Evolutionary conservation across 805 yeast species (phyloP).

Genomic region (Nakazawaea ambrosiae): DNA sequence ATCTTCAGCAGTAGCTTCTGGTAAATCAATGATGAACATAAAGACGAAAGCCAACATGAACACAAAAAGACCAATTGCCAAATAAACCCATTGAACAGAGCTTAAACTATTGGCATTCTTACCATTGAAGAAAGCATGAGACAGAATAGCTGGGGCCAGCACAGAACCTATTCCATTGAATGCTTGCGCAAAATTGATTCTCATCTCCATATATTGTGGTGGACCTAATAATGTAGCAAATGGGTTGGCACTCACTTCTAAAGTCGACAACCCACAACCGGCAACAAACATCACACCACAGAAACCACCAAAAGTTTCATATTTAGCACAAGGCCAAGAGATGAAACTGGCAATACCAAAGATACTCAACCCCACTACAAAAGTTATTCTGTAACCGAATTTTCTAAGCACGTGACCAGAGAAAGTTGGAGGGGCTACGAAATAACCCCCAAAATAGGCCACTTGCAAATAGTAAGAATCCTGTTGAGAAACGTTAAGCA

Average conservation of each 20-base stretch:
- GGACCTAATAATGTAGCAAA: slow-evolving; percentile 12
- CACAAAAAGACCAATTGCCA: slow-evolving; percentile 13
- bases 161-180: slow-evolving; percentile 13
- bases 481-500: slow-evolving; percentile 10
- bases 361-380: slow-evolving; percentile 10
- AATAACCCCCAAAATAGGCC: slow-evolving; percentile 13
- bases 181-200: slow-evolving; percentile 12
- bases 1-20: slow-evolving; percentile 13
- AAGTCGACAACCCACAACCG: slow-evolving; percentile 13
- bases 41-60: slow-evolving; percentile 11
- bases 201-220: slow-evolving; percentile 10
- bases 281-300: slow-evolving; percentile 13
- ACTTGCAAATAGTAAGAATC: slow-evolving; percentile 12
- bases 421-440: slow-evolving; percentile 11
- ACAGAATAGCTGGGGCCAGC: slow-evolving; percentile 13
- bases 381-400: slow-evolving; percentile 12
- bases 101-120: slow-evolving; percentile 8
- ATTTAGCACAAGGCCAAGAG: slow-evolving; percentile 13
- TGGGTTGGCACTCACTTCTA: slow-evolving; percentile 13
- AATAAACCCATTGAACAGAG: slow-evolving; percentile 14
- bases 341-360: slow-evolving; percentile 12
- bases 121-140: slow-evolving; percentile 13
- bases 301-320: slow-evolving; percentile 12
- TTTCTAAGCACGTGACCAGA: slow-evolving; percentile 10
- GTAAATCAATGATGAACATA: slow-evolving; percentile 13